Conservation (phyloP, 176 grass and related monocot genomes). For the Oryza officinalis region DNA sequence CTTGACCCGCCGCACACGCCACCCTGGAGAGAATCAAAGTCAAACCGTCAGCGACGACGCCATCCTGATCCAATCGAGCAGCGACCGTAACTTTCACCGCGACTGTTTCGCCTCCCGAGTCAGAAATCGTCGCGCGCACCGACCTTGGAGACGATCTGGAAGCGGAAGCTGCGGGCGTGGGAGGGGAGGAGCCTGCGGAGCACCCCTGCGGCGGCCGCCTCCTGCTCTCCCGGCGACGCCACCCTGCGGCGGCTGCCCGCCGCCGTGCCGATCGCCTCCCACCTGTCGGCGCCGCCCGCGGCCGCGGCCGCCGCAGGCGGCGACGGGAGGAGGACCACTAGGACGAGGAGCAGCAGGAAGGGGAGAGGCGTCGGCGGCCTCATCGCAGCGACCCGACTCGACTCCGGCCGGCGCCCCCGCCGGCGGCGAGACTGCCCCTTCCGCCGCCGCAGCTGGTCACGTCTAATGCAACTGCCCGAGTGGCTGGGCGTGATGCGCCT, state of each 20-base stretch:
- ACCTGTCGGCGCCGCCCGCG: not conserved
- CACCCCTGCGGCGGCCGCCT: conserved; percentile 47
- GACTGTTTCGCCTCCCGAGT: not conserved
- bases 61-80: not conserved
- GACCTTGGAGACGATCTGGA: conserved; percentile 82
- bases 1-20: conserved; percentile 54
- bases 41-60: not conserved
- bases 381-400: conserved; percentile 22
- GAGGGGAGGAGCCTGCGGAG: conserved; percentile 68
- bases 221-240: conserved; percentile 62
- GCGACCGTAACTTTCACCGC: not conserved
- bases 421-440: not conserved
- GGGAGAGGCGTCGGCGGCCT: not conserved
- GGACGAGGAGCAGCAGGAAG: conserved; percentile 28
- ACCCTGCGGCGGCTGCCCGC: conserved; percentile 23
- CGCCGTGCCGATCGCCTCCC: conserved; percentile 36
- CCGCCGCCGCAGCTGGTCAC: not conserved
- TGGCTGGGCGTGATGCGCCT: too few relatives aligned
- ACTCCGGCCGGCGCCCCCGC: conserved; percentile 7
- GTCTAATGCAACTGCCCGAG: not conserved
- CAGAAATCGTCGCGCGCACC: not conserved
- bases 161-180: conserved; percentile 68
- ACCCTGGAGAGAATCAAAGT: conserved; percentile 43
- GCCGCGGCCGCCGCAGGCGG: not conserved
- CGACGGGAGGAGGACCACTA: conserved; percentile 22